Evolutionary conservation across 306 rosid species (phyloP), one percentile per base, ranked within the genome.

Genomic region (cucumber (Cucumis sativus)): DNA sequence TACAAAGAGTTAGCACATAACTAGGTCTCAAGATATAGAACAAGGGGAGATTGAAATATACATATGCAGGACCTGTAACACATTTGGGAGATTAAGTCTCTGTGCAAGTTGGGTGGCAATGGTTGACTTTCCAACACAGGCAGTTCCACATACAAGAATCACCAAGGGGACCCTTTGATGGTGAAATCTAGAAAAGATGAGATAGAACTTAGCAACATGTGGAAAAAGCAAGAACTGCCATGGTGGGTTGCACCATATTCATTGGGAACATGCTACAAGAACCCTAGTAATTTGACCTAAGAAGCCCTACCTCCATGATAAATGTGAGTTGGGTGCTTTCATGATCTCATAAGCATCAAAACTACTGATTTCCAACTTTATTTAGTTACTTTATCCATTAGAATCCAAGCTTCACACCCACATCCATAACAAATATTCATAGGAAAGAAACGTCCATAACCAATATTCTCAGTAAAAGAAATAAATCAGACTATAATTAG

Each of bases 111-210:
- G 98, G 79, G 97, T 91, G 76, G 98, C 97, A 79, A 94, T 90
- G 82, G 98, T 94, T 60, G 98, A 94, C 90, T 92, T 92, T 79
- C 98, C 98, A 30, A 91, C 96, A 87, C 98, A 92, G 61, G 98
- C 96, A 67, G 97, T 91, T 84, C 98, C 98, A 80, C 98, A 94
- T 12, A 94, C 97, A 84, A 94, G 98, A 82, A 94, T 89, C 76
- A 94, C 97, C 55, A 94, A 79, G 66, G 98, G 97, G 74, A 94
- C 98, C 80, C 97, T 84, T 83, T 92, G 98, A 85, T 94, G 97
- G 84, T 94, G 98, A 89, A 94, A 94, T 77, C 98, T 94, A 85
- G 65, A 52, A 80, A 74, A 72, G 60, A 51, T 60, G 74, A 39
- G 13, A 79, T 64, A 81, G 80, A n/a, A 55, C 67, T 5, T 66